Percentiles rank a stretch among this genome's conserved stretches.
Conservation (phyloP, 192 early-diverging fungal genomes). For the Umbelopsis ramanniana region DNA sequence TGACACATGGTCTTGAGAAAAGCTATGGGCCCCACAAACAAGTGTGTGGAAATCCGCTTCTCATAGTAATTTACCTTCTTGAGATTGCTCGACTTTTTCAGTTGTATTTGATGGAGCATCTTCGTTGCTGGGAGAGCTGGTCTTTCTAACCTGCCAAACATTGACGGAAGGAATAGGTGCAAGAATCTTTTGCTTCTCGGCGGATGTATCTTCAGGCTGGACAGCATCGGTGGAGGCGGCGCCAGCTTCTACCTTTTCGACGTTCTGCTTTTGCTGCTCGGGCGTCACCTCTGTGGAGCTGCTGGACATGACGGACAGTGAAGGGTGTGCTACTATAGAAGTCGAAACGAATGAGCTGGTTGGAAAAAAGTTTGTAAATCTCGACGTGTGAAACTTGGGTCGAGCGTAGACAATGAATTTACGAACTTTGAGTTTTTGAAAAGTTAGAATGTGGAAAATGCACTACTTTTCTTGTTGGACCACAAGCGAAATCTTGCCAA, state of each 20-base stretch:
- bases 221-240: slow-evolving; percentile 12
- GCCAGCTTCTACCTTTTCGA: slow-evolving; percentile 19
- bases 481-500: slow-evolving; percentile 15
- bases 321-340: slow-evolving; percentile 14
- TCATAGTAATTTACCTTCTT: slow-evolving; percentile 16
- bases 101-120: slow-evolving; percentile 19
- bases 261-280: slow-evolving; percentile 12
- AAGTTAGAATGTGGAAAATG: slow-evolving; percentile 4
- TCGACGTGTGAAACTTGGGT: not conserved
- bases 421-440: not conserved
- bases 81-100: slow-evolving; percentile 1
- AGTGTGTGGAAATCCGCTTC: not conserved
- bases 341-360: slow-evolving; percentile 12
- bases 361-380: slow-evolving; percentile 15
- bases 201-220: slow-evolving; percentile 19
- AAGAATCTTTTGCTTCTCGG: slow-evolving; percentile 29
- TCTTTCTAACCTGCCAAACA: slow-evolving; percentile 37
- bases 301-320: slow-evolving; percentile 15
- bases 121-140: slow-evolving; percentile 12
- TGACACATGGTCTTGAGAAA: slow-evolving; percentile 22
- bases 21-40: not conserved
- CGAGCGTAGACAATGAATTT: slow-evolving; percentile 17
- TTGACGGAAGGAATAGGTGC: slow-evolving; percentile 44
- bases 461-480: not conserved
- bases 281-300: slow-evolving; percentile 19